Evolutionary conservation across 768 basidiomycete species (phyloP).

Genomic region (Mycena olivaceomarginata): DNA sequence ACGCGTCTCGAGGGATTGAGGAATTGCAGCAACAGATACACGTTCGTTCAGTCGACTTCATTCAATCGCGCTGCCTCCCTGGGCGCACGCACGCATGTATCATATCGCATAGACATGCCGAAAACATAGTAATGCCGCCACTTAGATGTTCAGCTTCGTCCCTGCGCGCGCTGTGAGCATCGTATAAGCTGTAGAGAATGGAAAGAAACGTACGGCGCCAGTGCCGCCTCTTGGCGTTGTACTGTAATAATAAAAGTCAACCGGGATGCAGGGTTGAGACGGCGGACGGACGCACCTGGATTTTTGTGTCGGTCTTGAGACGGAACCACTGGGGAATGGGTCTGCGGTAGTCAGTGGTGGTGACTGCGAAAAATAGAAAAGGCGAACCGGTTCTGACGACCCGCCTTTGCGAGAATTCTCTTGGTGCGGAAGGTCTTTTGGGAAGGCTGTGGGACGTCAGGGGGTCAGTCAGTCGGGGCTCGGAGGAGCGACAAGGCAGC

Average conservation of each 20-base stretch:
- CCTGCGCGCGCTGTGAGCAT: conserved; percentile 59
- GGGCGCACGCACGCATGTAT: conserved; percentile 11
- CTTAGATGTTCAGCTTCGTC: conserved; percentile 98
- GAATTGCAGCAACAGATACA: too few species aligned
- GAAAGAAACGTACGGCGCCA: conserved; percentile 74
- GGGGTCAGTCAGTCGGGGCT: conserved; percentile 30
- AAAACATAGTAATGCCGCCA: conserved; percentile 35
- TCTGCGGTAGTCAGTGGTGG: conserved; percentile 59
- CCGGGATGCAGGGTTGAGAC: background rate
- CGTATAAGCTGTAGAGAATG: background rate
- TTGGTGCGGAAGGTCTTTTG: conserved; percentile 99
- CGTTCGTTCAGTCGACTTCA: background rate
- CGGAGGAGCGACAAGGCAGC: conserved; percentile 43
- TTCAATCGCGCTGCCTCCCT: background rate
- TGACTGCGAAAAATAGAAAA: background rate
- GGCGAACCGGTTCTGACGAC: conserved; percentile 94
- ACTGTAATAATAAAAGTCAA: conserved; percentile 62
- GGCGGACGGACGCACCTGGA: conserved; percentile 75
- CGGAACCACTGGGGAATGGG: conserved; percentile 99
- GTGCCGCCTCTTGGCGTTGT: conserved; percentile 98
- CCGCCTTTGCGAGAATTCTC: conserved; percentile 96
- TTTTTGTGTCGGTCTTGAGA: conserved; percentile 96
- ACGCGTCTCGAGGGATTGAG: too few species aligned
- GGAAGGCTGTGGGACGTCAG: conserved; percentile 84
- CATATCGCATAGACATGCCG: conserved; percentile 39